Percentiles rank a stretch among this genome's conserved stretches.
phyloP scores from a whole-genome alignment of 805 yeast genomes.

The Ogataea allantospora region DNA sequence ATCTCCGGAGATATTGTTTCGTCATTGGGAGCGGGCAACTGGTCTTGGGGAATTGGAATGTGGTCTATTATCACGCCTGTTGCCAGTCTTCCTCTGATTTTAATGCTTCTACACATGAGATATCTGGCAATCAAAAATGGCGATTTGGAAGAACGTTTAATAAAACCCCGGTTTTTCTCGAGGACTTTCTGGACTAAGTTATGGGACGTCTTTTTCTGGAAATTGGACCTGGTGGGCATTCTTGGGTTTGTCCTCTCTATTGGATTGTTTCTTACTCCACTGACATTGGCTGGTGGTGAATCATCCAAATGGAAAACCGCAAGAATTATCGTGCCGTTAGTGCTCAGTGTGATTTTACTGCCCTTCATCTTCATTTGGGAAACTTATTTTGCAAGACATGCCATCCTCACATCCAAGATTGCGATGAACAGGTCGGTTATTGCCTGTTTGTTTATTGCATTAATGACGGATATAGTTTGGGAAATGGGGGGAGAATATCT shows the following conservation, averaged over 20 bases:
- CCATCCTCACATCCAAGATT: constrained; percentile 38
- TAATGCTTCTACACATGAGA: constrained; percentile 34
- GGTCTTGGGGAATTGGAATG: constrained; percentile 55
- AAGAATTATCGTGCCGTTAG: constrained; percentile 41
- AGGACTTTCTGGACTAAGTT: too few relatives aligned
- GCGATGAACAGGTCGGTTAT: constrained; percentile 38
- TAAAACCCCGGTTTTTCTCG: background rate
- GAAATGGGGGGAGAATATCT: constrained; percentile 26
- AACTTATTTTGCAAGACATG: constrained; percentile 34
- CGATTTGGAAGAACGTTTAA: background rate
- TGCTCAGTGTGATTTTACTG: constrained; percentile 37
- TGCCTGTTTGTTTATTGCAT: constrained; percentile 38
- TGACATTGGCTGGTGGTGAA: too few relatives aligned
- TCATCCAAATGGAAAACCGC: constrained; percentile 33
- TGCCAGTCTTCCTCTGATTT: constrained; percentile 35
- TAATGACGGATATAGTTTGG: constrained; percentile 35
- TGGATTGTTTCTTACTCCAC: too few relatives aligned
- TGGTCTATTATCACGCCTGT: constrained; percentile 45
- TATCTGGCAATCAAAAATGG: constrained; percentile 11
- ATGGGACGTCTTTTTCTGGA: too few relatives aligned
- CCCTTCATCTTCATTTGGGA: constrained; percentile 33
- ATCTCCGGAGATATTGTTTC: constrained; percentile 38
- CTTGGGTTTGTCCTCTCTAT: too few relatives aligned
- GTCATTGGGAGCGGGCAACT: constrained; percentile 34
- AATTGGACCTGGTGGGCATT: too few relatives aligned